A percentile compares a stretch with the other conserved stretches of the same genome.
Evolutionary conservation across 2,329 filamentous ascomycete genomes (phyloP).

Genomic region (Penicillium sp.): DNA sequence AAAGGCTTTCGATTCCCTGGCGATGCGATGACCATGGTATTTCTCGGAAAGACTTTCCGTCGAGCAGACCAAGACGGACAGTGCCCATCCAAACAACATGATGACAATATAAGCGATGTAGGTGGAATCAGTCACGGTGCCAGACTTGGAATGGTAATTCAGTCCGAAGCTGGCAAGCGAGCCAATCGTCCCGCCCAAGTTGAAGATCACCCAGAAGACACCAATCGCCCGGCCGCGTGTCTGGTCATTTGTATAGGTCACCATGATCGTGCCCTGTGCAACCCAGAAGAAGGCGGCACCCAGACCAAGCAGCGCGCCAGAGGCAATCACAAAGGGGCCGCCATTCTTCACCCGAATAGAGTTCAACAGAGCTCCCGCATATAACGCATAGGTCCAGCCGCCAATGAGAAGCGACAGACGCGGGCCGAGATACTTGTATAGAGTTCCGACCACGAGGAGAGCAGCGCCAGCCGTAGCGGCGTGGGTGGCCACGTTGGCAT

Average conservation of each 20-base stretch:
- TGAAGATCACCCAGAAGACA: conserved; percentile 2
- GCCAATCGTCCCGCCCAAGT: neutral
- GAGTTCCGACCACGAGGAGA: conserved; percentile 1
- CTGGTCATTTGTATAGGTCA: neutral
- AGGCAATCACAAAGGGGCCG: neutral
- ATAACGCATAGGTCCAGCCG: neutral
- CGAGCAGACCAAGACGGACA: conserved; percentile 3
- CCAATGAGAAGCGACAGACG: neutral
- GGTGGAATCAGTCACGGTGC: conserved; percentile 1
- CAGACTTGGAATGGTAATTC: neutral
- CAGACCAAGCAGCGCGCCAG: neutral
- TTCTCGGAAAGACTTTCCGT: neutral
- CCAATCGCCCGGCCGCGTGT: conserved; percentile 1
- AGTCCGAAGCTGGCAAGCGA: neutral
- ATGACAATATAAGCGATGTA: conserved; percentile 1
- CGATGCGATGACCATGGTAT: conserved; percentile 1
- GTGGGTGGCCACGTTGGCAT: neutral
- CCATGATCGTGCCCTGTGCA: neutral
- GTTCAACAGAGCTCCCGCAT: neutral
- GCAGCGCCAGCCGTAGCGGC: conserved; percentile 1
- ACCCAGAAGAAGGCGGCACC: conserved; percentile 1
- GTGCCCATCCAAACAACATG: neutral
- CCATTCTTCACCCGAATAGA: conserved; percentile 1
- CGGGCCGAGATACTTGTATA: neutral
- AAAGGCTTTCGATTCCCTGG: neutral